Base-by-base conservation (phyloP, 106 monocot species). In the Apostasia ramifera region DNA sequence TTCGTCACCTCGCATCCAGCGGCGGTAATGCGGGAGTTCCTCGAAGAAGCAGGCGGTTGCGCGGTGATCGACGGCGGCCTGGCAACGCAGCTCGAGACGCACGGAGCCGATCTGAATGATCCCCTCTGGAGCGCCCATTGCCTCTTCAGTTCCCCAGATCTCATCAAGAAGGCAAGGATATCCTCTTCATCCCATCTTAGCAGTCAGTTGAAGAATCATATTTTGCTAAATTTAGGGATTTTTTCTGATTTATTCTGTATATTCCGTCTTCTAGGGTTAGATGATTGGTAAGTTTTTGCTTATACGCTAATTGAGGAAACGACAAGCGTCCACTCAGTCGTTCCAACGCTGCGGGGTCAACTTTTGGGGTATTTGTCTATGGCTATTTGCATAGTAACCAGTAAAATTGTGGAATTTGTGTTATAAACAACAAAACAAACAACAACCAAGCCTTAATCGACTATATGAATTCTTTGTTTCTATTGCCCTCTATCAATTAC, bases 1-100 rank as follows among this genome's bases (percentile, higher is more conserved):
- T 51, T 5, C 2, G 48, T 0, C 50, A 13, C 1, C 9, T 8
- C 1, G 46, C 66, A 44, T 56, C 62, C 73, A 61, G 14, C 44
- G 63, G 70, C 26, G 26, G 26, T 26, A 26, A 68, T 90, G 73
- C 61, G n/a, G 50, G 85, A 81, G 60, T 77, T 93, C 78, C 76
- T 93, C 44, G 51, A 78, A 39, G 69, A 75, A 38, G 41, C 47
- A 1, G 88, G 92, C 5, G 92, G 88, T 12, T 80, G 73, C 63
- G 92, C 92, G 15, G 81, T 93, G 40, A 72, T 88, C 54, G 92
- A 93, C 74, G 92, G 92, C 56, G 88, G 88, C 2, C 81, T 93
- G 46, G 92, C 88, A 7, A 93, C 92, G 59, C 85, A 93, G 88
- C 81, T 93, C 8, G 88, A 93, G 54, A 68, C 73, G 14, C 76